Conservation (phyloP, 495 filamentous ascomycete species). For the Penicillium bialowiezense region DNA sequence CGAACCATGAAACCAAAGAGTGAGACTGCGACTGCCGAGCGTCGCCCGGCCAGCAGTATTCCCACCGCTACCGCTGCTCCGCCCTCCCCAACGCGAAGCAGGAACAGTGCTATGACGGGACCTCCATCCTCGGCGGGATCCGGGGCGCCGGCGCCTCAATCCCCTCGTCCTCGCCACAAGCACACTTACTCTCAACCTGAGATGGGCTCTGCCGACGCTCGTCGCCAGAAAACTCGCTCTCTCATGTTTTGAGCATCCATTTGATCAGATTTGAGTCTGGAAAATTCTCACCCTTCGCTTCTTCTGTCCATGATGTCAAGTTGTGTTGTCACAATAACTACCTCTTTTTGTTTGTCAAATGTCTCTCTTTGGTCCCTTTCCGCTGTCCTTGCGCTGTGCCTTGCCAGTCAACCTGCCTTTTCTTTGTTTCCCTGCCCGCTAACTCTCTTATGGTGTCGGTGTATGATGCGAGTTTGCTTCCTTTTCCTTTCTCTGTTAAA, state of each 20-base stretch:
- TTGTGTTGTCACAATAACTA: constrained; percentile 32
- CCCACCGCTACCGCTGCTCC: constrained; percentile 5
- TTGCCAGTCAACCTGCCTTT: not conserved
- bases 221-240: constrained; percentile 45
- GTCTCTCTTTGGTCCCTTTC: constrained; percentile 3
- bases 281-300: constrained; percentile 20
- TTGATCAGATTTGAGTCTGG: constrained; percentile 3
- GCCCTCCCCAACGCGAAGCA: constrained; percentile 24
- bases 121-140: constrained; percentile 31
- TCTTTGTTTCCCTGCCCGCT: constrained; percentile 2
- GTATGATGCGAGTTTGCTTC: constrained; percentile 22
- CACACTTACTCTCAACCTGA: constrained; percentile 47
- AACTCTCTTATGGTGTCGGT: constrained; percentile 21
- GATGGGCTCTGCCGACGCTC: constrained; percentile 34
- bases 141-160: constrained; percentile 25
- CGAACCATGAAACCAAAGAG: constrained; percentile 34
- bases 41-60: constrained; percentile 19
- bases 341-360: constrained; percentile 16
- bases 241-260: constrained; percentile 35
- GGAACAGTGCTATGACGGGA: constrained; percentile 18
- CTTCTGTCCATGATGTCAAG: constrained; percentile 29
- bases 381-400: constrained; percentile 7
- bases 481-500: constrained; percentile 13
- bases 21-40: constrained; percentile 30
- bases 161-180: constrained; percentile 35